phyloP scores from a whole-genome alignment of 2,329 filamentous ascomycete genomes.

The Pezicula radicicola region DNA sequence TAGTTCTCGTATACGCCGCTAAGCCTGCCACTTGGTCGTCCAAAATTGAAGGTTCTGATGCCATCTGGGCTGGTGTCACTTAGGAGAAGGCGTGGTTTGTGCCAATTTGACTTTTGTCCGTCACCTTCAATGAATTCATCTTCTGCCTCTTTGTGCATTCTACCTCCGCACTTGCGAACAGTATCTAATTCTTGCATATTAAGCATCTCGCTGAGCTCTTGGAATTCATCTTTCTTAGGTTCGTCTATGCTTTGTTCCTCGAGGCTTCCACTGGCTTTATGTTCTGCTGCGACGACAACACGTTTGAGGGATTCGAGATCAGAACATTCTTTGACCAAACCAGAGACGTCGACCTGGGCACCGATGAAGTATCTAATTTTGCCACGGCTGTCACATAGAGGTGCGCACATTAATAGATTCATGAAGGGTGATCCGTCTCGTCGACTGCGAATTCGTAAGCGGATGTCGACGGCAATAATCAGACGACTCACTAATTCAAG shows the following conservation, averaged over 20 bases:
- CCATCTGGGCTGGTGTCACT: conserved; percentile 29
- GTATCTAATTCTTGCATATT: conserved; percentile 64
- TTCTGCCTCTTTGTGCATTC: conserved; percentile 51
- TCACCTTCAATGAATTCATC: conserved; percentile 39
- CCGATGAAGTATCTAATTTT: conserved; percentile 63
- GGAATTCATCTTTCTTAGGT: conserved; percentile 56
- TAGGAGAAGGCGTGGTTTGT: conserved; percentile 38
- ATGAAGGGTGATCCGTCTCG: conserved; percentile 66
- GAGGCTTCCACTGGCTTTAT: conserved; percentile 27
- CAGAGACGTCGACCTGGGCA: conserved; percentile 63
- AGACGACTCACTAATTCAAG: conserved; percentile 60
- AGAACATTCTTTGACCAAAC: conserved; percentile 57
- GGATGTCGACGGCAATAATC: neutral
- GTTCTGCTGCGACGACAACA: conserved; percentile 34
- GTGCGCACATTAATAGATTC: conserved; percentile 64
- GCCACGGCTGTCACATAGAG: conserved; percentile 59
- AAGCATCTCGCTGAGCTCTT: conserved; percentile 66
- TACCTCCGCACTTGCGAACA: conserved; percentile 60
- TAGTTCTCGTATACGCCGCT: conserved; percentile 53
- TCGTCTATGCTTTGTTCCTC: conserved; percentile 21
- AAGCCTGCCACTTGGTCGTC: conserved; percentile 28
- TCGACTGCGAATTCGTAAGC: conserved; percentile 37
- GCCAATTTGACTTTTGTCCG: conserved; percentile 30
- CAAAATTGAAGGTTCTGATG: conserved; percentile 1
- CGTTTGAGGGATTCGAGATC: conserved; percentile 56